Percentiles rank a stretch among this genome's conserved stretches.
Evolutionary conservation across 2,329 filamentous ascomycete genomes (phyloP).

Genomic region (Meredithiella fracta): DNA sequence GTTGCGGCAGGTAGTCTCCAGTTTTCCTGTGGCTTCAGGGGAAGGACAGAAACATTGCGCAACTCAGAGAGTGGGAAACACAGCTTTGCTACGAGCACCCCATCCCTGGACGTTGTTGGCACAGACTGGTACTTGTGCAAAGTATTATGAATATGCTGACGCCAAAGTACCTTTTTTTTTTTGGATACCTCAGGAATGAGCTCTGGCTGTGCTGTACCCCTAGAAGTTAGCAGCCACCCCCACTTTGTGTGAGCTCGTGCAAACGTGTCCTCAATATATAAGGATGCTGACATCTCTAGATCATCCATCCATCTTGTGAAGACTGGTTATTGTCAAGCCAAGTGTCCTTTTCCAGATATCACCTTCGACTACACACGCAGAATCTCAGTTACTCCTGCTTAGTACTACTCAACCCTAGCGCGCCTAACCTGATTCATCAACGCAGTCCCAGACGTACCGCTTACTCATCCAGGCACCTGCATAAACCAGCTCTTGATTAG

Average conservation of each 20-base stretch:
- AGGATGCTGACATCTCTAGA: conserved; percentile 12
- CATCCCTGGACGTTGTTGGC: not conserved
- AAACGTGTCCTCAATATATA: conserved; percentile 16
- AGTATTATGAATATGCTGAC: not conserved
- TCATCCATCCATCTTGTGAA: not conserved
- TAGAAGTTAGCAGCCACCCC: conserved; percentile 1
- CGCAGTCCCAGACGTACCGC: not conserved
- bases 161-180: conserved; percentile 10
- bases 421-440: not conserved
- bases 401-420: not conserved
- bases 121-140: conserved; percentile 6
- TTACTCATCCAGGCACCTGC: conserved; percentile 11
- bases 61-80: not conserved
- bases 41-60: not conserved
- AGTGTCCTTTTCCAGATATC: conserved; percentile 11
- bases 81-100: conserved; percentile 4
- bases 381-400: not conserved
- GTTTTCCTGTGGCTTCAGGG: conserved; percentile 11
- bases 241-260: not conserved
- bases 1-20: not conserved
- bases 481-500: conserved; percentile 3
- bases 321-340: conserved; percentile 11
- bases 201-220: not conserved
- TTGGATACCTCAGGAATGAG: conserved; percentile 11
- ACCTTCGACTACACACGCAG: not conserved